Base-by-base conservation (phyloP, 2,329 filamentous ascomycete species). In the Neofusicoccum ribis region DNA sequence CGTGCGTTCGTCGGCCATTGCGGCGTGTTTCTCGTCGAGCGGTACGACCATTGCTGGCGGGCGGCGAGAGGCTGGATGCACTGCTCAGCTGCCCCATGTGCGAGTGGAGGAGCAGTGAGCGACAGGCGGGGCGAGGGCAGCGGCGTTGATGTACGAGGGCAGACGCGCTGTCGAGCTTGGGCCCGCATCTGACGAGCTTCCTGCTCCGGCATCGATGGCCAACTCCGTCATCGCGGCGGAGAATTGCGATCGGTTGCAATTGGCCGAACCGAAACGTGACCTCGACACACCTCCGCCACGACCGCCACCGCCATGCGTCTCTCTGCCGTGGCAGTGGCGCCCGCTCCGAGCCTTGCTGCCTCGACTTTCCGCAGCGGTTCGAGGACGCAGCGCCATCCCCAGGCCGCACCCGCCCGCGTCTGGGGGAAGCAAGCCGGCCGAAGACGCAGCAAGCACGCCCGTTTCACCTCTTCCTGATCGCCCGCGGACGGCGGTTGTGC, bases 1-100 rank as follows among this genome's bases (percentile, higher is more conserved):
- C 59, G 88, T 90, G 65, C 81, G 82, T 80, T 92, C 89, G 74
- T 81, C 75, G 39, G 78, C 72, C 80, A 82, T 82, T 68, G 65
- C 73, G 59, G 59, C 54, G 37, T 60, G 63, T 59, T 67, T 66
- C 54, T 69, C 64, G 54, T 44, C 47, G 63, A n/a, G 43, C 15
- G 17, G 36, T 20, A 43, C 43, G 51, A 58, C 20, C 63, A 64
- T 64, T 54, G 44, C 51, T 31, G 43, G 63, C 51, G 36, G 51
- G 23, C 11, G 44, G 34, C 31, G 23, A 49, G 39, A 15, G 43
- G 34, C 27, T 7, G 4, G 11, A 15, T 46, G 31, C 39, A 27
- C 17, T 12, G 47, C 61, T 64, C 61, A 46, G 20, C 61, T 64
- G 61, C 61, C 51, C 61, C 61, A 64, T 64, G 41, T 41, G 49